These are phyloP conservation scores for Xylariaceae sp. DNA, from an alignment of 2,329 filamentous ascomycete species.

Conservation along the genomic window DNA sequence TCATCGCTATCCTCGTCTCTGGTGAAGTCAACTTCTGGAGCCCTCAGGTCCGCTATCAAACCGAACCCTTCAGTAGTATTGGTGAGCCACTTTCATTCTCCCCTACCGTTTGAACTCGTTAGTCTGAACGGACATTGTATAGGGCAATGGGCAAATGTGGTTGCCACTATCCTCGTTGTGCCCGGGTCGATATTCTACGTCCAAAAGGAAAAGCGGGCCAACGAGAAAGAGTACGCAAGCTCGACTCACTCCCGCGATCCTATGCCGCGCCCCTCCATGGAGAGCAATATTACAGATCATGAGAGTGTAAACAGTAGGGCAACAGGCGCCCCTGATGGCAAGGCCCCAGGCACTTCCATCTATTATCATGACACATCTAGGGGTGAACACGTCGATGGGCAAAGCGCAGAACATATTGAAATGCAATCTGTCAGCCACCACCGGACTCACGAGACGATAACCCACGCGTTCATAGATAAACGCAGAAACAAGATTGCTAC, in stretches of 20 bases:
- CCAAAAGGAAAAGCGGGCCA: conserved; percentile 37
- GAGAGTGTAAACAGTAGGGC: conserved; percentile 4
- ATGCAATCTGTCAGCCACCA: background rate
- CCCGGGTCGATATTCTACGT: conserved; percentile 53
- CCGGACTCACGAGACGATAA: background rate
- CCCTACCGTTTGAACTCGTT: background rate
- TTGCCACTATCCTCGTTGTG: conserved; percentile 52
- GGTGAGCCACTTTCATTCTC: conserved; percentile 37
- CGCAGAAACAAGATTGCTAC: conserved; percentile 40
- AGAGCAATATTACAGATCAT: conserved; percentile 5
- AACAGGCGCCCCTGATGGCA: background rate
- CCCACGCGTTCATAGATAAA: conserved; percentile 23
- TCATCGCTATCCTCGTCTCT: conserved; percentile 53
- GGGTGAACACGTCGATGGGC: background rate
- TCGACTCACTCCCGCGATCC: conserved; percentile 16
- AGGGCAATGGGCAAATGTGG: conserved; percentile 58
- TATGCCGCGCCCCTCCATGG: conserved; percentile 17
- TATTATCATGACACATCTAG: background rate
- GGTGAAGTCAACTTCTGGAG: conserved; percentile 63
- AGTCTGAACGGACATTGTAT: background rate
- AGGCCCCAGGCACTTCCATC: background rate
- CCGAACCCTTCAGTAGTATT: conserved; percentile 57
- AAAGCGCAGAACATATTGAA: conserved; percentile 5
- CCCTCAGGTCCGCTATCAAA: conserved; percentile 49
- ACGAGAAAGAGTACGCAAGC: conserved; percentile 18